A percentile compares a stretch with the other conserved stretches of the same genome.
These are phyloP conservation scores for Pyrenopolyporus hunteri DNA, from an alignment of 495 filamentous ascomycete species.

Conservation along the genomic window DNA sequence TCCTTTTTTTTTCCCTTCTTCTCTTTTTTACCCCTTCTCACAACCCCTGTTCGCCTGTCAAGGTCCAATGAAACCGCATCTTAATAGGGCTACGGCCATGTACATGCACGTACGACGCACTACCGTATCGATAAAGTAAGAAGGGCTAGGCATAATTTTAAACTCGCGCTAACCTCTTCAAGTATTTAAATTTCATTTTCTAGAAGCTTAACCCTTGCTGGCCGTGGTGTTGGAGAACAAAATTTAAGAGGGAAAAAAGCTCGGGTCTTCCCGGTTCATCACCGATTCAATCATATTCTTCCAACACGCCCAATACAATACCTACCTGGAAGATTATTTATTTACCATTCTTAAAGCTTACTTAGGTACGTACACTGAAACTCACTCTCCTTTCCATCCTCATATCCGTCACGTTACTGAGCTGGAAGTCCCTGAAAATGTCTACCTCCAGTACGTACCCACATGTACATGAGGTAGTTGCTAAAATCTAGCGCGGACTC, in stretches of 20 bases:
- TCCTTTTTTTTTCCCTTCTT: conserved; percentile 3
- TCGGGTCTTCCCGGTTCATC: background rate
- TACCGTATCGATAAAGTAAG: background rate
- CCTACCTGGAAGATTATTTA: background rate
- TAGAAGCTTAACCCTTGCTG: background rate
- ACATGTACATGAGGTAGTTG: no score
- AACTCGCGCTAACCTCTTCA: background rate
- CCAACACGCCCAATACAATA: background rate
- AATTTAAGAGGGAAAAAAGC: background rate
- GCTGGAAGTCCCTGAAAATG: no score
- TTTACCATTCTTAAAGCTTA: no score
- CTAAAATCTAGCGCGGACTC: background rate
- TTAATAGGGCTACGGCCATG: conserved; percentile 20
- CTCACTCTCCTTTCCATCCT: background rate
- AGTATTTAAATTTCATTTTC: background rate
- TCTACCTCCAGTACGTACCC: no score
- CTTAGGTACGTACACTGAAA: background rate
- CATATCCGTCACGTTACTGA: background rate
- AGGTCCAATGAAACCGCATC: conserved; percentile 12
- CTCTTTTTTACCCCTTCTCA: background rate
- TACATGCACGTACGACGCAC: conserved; percentile 7
- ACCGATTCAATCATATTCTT: background rate
- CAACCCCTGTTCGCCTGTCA: conserved; percentile 2
- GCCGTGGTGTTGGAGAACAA: background rate
- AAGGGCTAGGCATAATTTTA: background rate